Evolutionary conservation across 495 filamentous ascomycete species (phyloP), one percentile per base, ranked within the genome.

Genomic region (Aspergillus cristatus): DNA sequence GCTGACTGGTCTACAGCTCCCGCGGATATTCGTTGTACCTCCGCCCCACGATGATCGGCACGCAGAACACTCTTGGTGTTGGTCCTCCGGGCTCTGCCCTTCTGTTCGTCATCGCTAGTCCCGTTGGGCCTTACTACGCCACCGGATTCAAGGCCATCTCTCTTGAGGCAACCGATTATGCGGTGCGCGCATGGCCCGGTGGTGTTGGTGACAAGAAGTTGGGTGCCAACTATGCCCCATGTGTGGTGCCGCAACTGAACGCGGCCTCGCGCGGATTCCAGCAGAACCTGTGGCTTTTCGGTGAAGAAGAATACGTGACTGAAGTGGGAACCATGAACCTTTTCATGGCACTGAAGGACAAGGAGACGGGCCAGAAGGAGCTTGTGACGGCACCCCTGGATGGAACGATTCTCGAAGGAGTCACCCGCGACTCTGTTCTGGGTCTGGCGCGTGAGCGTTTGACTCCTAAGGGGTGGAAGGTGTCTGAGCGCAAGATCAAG

Each of bases 291-390:
- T 98, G 91, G 91, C 67, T 98, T 22, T 97, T 97, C 51, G 86
- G 85, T 22, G 79, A 90, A 43, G 87, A 97, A 63, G 86, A 95
- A 47, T 93, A 78, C 50, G 78, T 94, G 25, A 98, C 93, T 22
- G 91, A 98, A 63, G 91, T 91, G 22, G 91, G 91, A 38, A 95
- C 93, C 22, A 98, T 97, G 91, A 98, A 98, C 60, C 75, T 98
- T 42, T 98, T 97, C 54, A 75, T 81, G 7, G 85, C 82, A 10
- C 56, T 95, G 45, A 73, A 72, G 58, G 77, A 87, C 63, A 83
- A 82, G 67, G 72, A 83, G 51, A 86, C 82, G 14, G 91, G 90
- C 3, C 72, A 84, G 70, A 88, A 87, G 55, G 86, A 93, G 67
- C 71, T 98, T 12, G 59, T 94, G 43, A 98, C 91, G 13, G 84